Evolutionary conservation across 306 rosid genomes (phyloP).

Genomic region (Potentilla sterilis): DNA sequence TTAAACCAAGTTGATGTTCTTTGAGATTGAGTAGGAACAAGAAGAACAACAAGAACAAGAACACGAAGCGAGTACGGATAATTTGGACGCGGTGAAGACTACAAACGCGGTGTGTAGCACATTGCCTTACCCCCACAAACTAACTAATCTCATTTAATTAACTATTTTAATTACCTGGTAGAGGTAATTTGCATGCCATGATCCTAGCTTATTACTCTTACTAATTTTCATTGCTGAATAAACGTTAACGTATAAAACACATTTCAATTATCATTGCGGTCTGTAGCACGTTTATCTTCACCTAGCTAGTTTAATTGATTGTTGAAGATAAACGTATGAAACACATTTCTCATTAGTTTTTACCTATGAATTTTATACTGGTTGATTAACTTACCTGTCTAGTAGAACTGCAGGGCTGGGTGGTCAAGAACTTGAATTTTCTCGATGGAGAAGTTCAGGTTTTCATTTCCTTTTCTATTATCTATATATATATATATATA

Average conservation of each 20-base stretch:
- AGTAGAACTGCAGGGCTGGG: neutral
- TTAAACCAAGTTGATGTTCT: neutral
- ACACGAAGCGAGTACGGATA: neutral
- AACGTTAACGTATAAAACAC: no score
- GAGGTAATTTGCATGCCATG: no score
- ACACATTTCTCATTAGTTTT: no score
- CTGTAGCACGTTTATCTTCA: no score
- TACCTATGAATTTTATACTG: no score
- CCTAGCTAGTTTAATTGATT: no score
- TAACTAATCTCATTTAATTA: neutral
- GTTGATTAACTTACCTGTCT: neutral
- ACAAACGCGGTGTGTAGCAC: neutral
- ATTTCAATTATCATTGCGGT: no score
- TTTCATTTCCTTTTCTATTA: neutral
- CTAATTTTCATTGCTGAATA: no score
- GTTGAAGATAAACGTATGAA: no score
- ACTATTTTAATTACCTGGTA: no score
- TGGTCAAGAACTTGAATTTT: neutral
- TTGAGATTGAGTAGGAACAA: neutral
- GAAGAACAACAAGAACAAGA: neutral
- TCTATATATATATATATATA: no score
- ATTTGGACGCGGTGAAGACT: constrained; percentile 13
- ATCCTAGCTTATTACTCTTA: neutral
- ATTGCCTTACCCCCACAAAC: neutral
- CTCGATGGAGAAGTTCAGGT: neutral